These are phyloP conservation scores for Tirmania nivea DNA, from an alignment of 495 filamentous ascomycete genomes.

Conservation along the genomic window DNA sequence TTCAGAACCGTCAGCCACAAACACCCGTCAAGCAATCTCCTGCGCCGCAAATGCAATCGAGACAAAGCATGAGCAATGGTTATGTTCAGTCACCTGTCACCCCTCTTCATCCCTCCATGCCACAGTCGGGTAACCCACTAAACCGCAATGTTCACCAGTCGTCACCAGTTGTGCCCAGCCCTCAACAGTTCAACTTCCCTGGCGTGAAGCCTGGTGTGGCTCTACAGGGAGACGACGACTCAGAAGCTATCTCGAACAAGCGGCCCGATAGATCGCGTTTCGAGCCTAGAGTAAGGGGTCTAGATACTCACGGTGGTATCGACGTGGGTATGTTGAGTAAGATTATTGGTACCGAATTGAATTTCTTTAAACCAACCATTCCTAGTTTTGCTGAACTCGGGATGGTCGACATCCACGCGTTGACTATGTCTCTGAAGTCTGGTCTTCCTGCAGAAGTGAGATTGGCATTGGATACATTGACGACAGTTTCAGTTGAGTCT, in stretches of 20 bases:
- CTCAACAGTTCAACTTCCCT: slow-evolving; percentile 7
- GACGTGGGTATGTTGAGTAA: slow-evolving; percentile 36
- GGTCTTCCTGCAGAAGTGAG: slow-evolving; percentile 76
- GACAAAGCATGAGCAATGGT: slow-evolving; percentile 25
- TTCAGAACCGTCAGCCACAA: neutral
- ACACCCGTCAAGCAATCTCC: neutral
- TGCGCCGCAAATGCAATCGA: slow-evolving; percentile 1
- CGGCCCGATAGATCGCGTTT: slow-evolving; percentile 20
- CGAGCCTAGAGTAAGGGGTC: slow-evolving; percentile 38
- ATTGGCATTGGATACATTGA: slow-evolving; percentile 66
- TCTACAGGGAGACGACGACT: slow-evolving; percentile 4
- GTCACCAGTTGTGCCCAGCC: slow-evolving; percentile 20
- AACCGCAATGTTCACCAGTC: slow-evolving; percentile 11
- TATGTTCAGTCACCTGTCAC: slow-evolving; percentile 3
- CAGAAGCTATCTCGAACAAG: neutral
- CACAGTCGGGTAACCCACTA: slow-evolving; percentile 25
- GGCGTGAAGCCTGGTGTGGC: slow-evolving; percentile 18
- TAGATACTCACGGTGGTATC: slow-evolving; percentile 43
- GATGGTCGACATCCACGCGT: slow-evolving; percentile 70
- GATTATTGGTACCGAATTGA: slow-evolving; percentile 36
- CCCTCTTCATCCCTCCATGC: neutral
- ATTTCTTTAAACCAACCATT: slow-evolving; percentile 42
- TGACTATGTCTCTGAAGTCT: slow-evolving; percentile 78
- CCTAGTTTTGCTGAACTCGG: slow-evolving; percentile 62
- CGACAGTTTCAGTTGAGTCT: slow-evolving; percentile 43